phyloP scores from a whole-genome alignment of 2,329 filamentous ascomycete genomes.

The Tolypocladium pustulatum region DNA sequence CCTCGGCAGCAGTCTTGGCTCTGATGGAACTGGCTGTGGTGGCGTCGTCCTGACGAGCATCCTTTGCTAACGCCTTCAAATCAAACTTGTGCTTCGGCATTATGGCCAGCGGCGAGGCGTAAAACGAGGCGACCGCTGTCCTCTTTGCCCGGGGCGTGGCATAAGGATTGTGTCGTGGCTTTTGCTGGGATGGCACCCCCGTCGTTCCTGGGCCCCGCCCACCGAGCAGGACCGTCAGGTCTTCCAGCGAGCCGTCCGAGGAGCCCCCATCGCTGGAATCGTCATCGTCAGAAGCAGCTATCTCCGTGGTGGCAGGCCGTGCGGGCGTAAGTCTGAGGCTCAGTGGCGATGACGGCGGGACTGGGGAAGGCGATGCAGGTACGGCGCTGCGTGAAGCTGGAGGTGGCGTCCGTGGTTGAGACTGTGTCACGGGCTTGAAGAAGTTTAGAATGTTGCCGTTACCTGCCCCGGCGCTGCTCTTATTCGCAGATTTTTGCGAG shows the following conservation, averaged over 20 bases:
- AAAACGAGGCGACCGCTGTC: constrained; percentile 25
- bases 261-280: constrained; percentile 40
- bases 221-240: constrained; percentile 28
- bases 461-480: background rate
- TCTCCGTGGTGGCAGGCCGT: constrained; percentile 26
- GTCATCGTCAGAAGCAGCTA: constrained; percentile 65
- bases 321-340: constrained; percentile 15
- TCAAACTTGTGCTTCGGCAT: constrained; percentile 52
- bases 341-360: constrained; percentile 13
- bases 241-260: constrained; percentile 49
- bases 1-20: constrained; percentile 24
- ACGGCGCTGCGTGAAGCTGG: constrained; percentile 4
- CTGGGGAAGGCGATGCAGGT: constrained; percentile 12
- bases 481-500: constrained; percentile 13
- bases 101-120: constrained; percentile 38
- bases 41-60: constrained; percentile 48
- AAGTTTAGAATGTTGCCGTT: constrained; percentile 26
- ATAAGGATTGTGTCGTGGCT: constrained; percentile 11
- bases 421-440: constrained; percentile 21
- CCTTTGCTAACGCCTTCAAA: constrained; percentile 49
- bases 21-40: constrained; percentile 43
- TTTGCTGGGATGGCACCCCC: constrained; percentile 2
- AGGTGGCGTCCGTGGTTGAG: constrained; percentile 4
- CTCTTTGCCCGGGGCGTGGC: constrained; percentile 39
- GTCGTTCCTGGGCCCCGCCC: constrained; percentile 10